Evolutionary conservation across 768 basidiomycete genomes (phyloP), one percentile per base, ranked within the genome.

Genomic region (Dictyophora rubrovolvata): DNA sequence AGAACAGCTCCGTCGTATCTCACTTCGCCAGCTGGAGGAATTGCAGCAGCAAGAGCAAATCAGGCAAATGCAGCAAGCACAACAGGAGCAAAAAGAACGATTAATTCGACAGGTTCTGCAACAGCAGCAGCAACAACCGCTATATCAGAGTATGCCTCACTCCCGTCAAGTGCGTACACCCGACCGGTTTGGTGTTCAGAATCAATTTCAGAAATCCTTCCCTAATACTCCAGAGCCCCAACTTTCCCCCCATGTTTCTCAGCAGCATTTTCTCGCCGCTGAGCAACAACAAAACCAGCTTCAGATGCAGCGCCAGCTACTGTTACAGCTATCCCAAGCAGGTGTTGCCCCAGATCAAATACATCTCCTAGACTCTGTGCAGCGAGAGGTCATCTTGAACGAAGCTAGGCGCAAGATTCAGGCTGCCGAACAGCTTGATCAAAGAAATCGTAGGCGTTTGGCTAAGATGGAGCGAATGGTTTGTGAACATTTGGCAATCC

Each of bases 391-490:
- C 5, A 70, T 93, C 42, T 77, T 86, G 62, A 76, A 76, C 16
- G 89, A 91, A 67, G 90, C 89, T 0, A 86, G 87, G 81, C 82
- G 87, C 60, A 86, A 93, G 74, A 94, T 97, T 63, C 80, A 90
- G 69, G 90, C 92, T 70, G 86, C 94, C 0, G 94, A 94, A 70
- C 81, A 79, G 65, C 84, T 87, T 83, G 93, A 94, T 59, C 64
- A 57, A 66, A 85, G 86, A 70, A 89, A 84, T 66, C 79, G 93
- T 48, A 80, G 89, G 60, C 77, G 83, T 48, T 88, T 88, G 18
- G 80, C 81, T 42, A 95, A 95, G 72, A 92, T 95, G 63, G 85
- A 87, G 20, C 84, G 89, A 63, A 93, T 94, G 89, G 92, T 86
- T 65, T 52, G 76, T 71, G 18, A 34, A 8, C 46, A 36, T 42